Conservation (phyloP, 2,329 filamentous ascomycete genomes). For the Aspergillus sp. region DNA sequence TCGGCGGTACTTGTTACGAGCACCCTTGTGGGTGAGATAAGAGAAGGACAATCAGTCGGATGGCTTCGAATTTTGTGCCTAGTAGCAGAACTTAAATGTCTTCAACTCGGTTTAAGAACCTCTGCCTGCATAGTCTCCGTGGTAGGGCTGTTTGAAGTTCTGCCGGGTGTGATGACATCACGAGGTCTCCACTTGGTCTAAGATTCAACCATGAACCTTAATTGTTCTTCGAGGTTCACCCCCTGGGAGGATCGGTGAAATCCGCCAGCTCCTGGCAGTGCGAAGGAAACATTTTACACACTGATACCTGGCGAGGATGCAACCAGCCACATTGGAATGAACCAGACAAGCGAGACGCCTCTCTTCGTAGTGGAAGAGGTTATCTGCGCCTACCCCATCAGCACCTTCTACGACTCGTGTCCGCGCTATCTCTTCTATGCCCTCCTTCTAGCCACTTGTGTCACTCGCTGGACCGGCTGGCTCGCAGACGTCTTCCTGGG, state of each 20-base stretch:
- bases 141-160: no score
- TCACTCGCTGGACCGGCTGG: constrained; percentile 36
- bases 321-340: not conserved
- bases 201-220: not conserved
- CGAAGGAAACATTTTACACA: not conserved
- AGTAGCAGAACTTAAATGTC: no score
- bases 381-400: constrained; percentile 35
- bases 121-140: no score
- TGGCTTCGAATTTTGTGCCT: no score
- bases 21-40: no score
- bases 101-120: no score
- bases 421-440: constrained; percentile 38
- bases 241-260: not conserved
- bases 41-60: no score
- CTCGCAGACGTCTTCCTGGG: constrained; percentile 34
- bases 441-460: constrained; percentile 29
- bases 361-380: constrained; percentile 34
- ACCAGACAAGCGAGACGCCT: not conserved
- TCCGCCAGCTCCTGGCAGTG: not conserved
- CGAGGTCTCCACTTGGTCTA: not conserved
- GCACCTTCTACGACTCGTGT: constrained; percentile 36
- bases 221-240: not conserved
- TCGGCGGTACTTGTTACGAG: no score
- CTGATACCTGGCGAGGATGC: no score
- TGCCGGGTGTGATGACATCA: not conserved